A percentile compares a stretch with the other conserved stretches of the same genome.
These are phyloP conservation scores for Porcisia deanei DNA, from an alignment of 208 protist genomes.

Conservation along the genomic window DNA sequence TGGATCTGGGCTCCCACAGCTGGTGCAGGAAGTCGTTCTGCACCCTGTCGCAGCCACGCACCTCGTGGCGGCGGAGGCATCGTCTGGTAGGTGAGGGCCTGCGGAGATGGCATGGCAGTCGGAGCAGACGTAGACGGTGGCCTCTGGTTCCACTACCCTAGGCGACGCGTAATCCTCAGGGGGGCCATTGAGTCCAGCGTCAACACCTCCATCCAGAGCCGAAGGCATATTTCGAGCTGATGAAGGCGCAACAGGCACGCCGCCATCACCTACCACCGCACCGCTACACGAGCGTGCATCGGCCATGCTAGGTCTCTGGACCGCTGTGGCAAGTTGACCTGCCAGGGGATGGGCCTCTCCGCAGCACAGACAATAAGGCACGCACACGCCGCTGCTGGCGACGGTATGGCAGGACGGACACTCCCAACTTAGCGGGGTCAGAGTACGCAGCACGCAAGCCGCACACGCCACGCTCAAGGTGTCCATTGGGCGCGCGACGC, in stretches of 20 bases:
- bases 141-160: not conserved
- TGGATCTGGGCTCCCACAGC: slow-evolving; percentile 8
- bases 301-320: not conserved
- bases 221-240: not conserved
- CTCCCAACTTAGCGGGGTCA: slow-evolving; percentile 47
- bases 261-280: not conserved
- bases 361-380: slow-evolving; percentile 56
- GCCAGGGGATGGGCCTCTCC: slow-evolving; percentile 45
- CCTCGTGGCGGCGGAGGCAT: slow-evolving; percentile 5
- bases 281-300: not conserved
- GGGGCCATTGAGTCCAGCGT: not conserved
- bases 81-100: not conserved
- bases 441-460: slow-evolving; percentile 43
- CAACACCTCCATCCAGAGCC: too few relatives aligned
- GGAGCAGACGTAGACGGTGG: slow-evolving; percentile 22
- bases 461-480: slow-evolving; percentile 23
- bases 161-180: not conserved
- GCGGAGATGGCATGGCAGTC: slow-evolving; percentile 14
- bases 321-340: not conserved
- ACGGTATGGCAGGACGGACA: slow-evolving; percentile 52
- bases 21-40: not conserved
- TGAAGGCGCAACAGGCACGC: not conserved
- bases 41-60: not conserved
- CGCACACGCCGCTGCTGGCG: slow-evolving; percentile 32
- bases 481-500: not conserved